phyloP scores from a whole-genome alignment of 164 flowering plant genomes.

The Stephania japonica region DNA sequence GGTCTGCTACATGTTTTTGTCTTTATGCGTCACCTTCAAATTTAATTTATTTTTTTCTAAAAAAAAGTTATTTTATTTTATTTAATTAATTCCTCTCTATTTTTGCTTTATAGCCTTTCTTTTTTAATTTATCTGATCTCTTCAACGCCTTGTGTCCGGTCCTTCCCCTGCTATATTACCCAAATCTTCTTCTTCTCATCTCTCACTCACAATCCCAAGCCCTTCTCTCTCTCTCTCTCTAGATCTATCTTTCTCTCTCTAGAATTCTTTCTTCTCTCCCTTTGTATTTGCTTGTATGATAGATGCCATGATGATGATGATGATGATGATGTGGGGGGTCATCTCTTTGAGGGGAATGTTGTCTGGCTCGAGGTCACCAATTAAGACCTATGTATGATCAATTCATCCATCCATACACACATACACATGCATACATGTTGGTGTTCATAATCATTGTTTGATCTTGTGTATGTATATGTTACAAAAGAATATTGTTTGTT shows the following conservation, averaged over 20 bases:
- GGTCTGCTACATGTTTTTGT: not conserved
- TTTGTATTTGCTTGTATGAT: no score
- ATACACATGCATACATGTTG: no score
- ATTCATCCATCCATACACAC: not conserved
- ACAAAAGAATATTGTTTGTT: not conserved
- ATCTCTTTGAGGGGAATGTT: constrained; percentile 70
- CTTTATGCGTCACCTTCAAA: not conserved
- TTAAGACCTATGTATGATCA: constrained; percentile 3
- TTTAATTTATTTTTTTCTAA: no score
- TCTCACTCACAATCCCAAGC: not conserved
- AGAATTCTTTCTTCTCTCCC: no score
- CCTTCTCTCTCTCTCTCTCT: not conserved
- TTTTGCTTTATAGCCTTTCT: not conserved
- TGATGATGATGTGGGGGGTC: constrained; percentile 22
- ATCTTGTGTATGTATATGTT: not conserved
- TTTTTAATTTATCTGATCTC: not conserved
- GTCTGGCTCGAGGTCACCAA: constrained; percentile 76
- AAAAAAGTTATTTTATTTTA: no score
- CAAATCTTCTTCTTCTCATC: not conserved
- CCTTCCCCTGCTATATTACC: not conserved
- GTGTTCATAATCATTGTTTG: not conserved
- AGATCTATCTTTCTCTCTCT: no score
- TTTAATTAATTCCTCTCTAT: no score
- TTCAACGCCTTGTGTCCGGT: not conserved
- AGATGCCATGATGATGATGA: no score